Percentiles rank a stretch among this genome's conserved stretches.
Evolutionary conservation across 2,329 filamentous ascomycete genomes (phyloP).

Genomic region (Venturia effusa): DNA sequence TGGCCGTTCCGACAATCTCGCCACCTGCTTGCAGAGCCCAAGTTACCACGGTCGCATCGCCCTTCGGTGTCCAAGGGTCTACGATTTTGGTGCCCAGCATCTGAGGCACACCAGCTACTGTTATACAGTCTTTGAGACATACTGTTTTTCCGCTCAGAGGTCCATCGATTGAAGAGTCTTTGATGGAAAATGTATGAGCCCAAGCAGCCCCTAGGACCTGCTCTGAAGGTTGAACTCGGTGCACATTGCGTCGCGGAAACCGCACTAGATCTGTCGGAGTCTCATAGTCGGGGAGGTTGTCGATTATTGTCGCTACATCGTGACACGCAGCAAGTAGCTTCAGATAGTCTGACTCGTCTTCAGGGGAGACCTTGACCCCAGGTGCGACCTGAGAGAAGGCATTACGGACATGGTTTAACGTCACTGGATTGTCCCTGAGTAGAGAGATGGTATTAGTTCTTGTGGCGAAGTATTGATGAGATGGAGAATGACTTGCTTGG

Average conservation of each 20-base stretch:
- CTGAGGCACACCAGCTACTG: conserved; percentile 43
- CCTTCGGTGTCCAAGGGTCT: conserved; percentile 38
- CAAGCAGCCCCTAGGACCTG: conserved; percentile 40
- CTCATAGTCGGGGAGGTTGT: conserved; percentile 3
- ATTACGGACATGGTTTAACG: background rate
- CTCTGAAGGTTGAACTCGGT: conserved; percentile 18
- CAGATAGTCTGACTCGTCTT: conserved; percentile 5
- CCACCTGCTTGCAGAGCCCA: conserved; percentile 41
- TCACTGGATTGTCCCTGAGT: conserved; percentile 1
- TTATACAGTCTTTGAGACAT: conserved; percentile 45
- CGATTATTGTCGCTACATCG: conserved; percentile 1
- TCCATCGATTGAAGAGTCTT: conserved; percentile 17
- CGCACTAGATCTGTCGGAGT: background rate
- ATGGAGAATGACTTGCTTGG: background rate
- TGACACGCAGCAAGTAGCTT: conserved; percentile 9
- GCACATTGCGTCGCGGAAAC: background rate
- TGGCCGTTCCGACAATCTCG: conserved; percentile 38
- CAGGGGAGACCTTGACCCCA: background rate
- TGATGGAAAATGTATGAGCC: conserved; percentile 40
- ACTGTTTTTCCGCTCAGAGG: conserved; percentile 31
- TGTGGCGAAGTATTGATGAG: background rate
- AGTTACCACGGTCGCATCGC: conserved; percentile 44
- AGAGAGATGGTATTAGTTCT: background rate
- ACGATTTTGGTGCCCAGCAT: conserved; percentile 42
- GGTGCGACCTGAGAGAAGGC: conserved; percentile 4